Conservation (phyloP, 2,329 filamentous ascomycete genomes). For the Aspergillus ustus region DNA sequence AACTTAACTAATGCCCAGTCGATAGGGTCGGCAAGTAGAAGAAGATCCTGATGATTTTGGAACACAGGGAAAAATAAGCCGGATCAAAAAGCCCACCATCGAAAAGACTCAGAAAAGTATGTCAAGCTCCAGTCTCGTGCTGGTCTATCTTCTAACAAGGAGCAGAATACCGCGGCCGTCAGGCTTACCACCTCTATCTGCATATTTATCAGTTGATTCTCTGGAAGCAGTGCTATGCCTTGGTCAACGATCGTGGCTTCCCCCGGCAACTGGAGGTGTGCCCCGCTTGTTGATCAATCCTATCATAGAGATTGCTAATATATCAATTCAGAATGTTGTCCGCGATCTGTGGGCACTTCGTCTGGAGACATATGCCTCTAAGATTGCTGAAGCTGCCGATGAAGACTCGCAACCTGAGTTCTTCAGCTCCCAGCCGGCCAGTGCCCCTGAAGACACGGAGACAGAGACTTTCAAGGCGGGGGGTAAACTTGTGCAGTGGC, state of each 20-base stretch:
- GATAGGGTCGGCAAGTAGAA: slow-evolving; percentile 51
- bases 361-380: slow-evolving; percentile 60
- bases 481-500: slow-evolving; percentile 51
- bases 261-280: slow-evolving; percentile 73
- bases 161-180: slow-evolving; percentile 62
- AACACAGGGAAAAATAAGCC: slow-evolving; percentile 61
- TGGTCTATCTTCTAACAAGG: slow-evolving; percentile 7
- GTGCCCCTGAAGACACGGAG: slow-evolving; percentile 45
- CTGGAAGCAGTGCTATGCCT: slow-evolving; percentile 76
- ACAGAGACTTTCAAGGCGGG: slow-evolving; percentile 39
- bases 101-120: slow-evolving; percentile 57
- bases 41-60: slow-evolving; percentile 73
- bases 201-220: slow-evolving; percentile 84
- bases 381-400: slow-evolving; percentile 44
- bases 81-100: slow-evolving; percentile 58
- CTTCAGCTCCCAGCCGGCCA: slow-evolving; percentile 64
- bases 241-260: slow-evolving; percentile 69
- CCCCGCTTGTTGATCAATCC: background rate
- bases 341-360: slow-evolving; percentile 85
- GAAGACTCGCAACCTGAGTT: slow-evolving; percentile 51
- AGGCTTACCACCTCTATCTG: slow-evolving; percentile 77
- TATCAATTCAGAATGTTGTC: slow-evolving; percentile 60
- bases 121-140: slow-evolving; percentile 15
- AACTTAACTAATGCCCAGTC: background rate
- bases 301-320: slow-evolving; percentile 1